Evolutionary conservation across 345 rosid genomes (phyloP).

Genomic region (Eucalyptus marginata): DNA sequence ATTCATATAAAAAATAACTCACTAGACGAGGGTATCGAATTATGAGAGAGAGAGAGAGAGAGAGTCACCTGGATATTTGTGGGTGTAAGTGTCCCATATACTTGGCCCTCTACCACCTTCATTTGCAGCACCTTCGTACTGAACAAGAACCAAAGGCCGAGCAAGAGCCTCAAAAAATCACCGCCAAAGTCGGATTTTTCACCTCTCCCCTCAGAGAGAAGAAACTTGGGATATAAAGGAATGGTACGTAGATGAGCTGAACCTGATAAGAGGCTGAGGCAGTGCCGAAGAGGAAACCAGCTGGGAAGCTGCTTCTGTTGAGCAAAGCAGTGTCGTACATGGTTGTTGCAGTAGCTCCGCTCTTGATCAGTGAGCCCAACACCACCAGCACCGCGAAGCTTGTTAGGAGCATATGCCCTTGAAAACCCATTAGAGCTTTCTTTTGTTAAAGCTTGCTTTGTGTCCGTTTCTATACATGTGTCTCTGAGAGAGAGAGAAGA

Average conservation of each 20-base stretch:
- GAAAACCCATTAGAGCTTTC: neutral
- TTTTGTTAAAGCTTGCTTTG: neutral
- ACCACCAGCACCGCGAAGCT: neutral
- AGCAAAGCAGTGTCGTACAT: neutral
- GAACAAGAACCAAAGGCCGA: neutral
- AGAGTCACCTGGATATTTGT: neutral
- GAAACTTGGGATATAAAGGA: neutral
- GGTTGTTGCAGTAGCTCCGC: neutral
- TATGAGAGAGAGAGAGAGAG: neutral
- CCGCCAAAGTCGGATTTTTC: neutral
- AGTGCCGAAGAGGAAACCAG: constrained; percentile 27
- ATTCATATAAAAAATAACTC: neutral
- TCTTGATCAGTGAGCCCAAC: neutral
- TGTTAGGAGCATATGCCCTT: neutral
- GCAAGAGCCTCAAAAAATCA: neutral
- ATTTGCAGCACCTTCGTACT: constrained; percentile 15
- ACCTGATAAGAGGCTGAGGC: constrained; percentile 37
- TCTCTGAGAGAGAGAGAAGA: neutral
- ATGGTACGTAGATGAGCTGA: neutral
- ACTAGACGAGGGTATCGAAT: neutral
- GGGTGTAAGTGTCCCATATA: constrained; percentile 12
- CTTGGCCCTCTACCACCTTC: constrained; percentile 5
- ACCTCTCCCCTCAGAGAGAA: neutral
- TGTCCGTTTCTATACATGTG: neutral
- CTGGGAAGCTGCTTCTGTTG: constrained; percentile 12